These are phyloP conservation scores for Pugionium dolabratum DNA, from an alignment of 345 rosid species.

Conservation along the genomic window DNA sequence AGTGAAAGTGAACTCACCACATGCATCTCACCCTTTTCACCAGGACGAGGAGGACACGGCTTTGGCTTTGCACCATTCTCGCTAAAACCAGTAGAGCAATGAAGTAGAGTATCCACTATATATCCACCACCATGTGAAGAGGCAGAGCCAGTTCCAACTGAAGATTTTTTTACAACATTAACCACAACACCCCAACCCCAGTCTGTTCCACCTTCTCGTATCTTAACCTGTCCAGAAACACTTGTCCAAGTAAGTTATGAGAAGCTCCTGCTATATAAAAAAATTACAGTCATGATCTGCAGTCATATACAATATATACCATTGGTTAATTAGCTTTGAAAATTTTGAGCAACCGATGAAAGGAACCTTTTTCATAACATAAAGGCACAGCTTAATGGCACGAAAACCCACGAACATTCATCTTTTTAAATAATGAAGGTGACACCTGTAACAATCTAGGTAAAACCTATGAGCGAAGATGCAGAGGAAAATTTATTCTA, in stretches of 20 bases:
- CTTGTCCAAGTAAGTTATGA: constrained; percentile 24
- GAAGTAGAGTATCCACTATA: constrained; percentile 90
- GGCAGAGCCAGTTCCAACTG: constrained; percentile 51
- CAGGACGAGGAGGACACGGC: constrained; percentile 89
- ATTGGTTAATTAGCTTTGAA: constrained; percentile 13
- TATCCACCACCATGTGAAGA: constrained; percentile 72
- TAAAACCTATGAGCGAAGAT: constrained; percentile 1
- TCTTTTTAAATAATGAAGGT: constrained; percentile 8
- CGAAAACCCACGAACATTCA: constrained; percentile 18
- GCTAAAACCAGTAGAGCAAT: constrained; percentile 79
- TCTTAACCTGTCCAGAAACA: constrained; percentile 66
- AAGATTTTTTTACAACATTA: constrained; percentile 79
- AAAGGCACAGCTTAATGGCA: constrained; percentile 3
- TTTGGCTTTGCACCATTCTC: constrained; percentile 87
- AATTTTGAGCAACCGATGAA: constrained; percentile 1
- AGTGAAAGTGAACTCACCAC: constrained; percentile 66
- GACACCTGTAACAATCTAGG: constrained; percentile 4
- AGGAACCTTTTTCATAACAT: constrained; percentile 2
- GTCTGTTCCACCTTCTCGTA: constrained; percentile 93
- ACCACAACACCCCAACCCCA: constrained; percentile 99
- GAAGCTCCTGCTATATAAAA: constrained; percentile 9
- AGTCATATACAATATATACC: constrained; percentile 3
- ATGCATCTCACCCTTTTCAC: constrained; percentile 99
- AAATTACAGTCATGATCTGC: constrained; percentile 17
- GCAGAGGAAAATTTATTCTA: background rate